Evolutionary conservation across 169 alveolate species (phyloP), one percentile per base, ranked within the genome.

Genomic region (Eimeria praecox): DNA sequence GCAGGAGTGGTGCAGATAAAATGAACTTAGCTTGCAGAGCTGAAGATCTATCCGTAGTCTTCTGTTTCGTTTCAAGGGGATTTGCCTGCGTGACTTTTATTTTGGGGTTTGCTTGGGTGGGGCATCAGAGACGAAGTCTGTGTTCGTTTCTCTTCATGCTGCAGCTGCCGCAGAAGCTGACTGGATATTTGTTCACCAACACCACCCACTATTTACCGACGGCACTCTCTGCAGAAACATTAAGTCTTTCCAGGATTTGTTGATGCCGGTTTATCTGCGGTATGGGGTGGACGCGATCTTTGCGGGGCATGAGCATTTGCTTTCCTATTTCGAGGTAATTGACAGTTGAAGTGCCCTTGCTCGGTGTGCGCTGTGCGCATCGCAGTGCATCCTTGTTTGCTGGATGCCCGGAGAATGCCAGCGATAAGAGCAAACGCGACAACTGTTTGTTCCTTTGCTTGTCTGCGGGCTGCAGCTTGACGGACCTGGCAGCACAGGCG

Each of bases 131-230:
- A 6, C 38, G 2, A n/a, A n/a, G 18, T 24, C 18, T 6, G 9
- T 24, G 10, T 64, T 24, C 40, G 75, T n/a, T 64, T 22, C 40
- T 22, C 2, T 0, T 27, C 75, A 3, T 64, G 83, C 24, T 44
- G 82, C 90, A 92, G 95, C 92, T n/a, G 56, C 75, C 20, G 66
- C 42, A 12, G 95, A 92, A 33, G 95, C 95, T 40, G 95, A 92
- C 86, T 92, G 95, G 95, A 62, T 92, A 9, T 92, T 92, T 82
- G 88, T 92, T 20, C 69, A 66, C n/a, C 92, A 86, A 49, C 95
- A 92, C 73, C 92, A 77, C 35, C 95, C 95, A 38, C 71, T 92
- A 52, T 86, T 92, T 35, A 92, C 86, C 18, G 91, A 92, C 56
- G 92, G 77, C 2, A 30, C 59, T 27, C 46, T 24, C 3, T 2